Evolutionary conservation across 768 basidiomycete genomes (phyloP).

Genomic region (Piloderma croceum): DNA sequence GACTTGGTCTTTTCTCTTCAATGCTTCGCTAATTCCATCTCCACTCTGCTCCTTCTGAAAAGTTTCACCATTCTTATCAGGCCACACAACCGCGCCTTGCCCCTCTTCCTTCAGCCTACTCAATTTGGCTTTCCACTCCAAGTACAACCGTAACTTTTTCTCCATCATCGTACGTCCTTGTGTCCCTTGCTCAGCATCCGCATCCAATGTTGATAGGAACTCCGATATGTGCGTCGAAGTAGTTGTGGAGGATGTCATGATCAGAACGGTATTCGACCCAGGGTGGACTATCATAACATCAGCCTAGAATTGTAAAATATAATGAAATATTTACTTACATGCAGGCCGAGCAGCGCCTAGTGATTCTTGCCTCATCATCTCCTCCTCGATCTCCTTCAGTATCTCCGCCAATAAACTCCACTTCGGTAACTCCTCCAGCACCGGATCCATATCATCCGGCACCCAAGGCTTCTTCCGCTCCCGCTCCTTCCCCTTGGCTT

Average conservation of each 20-base stretch:
- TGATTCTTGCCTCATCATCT: slow-evolving; percentile 61
- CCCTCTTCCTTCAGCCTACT: slow-evolving; percentile 32
- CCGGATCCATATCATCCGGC: slow-evolving; percentile 73
- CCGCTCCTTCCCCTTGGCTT: no score
- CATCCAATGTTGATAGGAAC: slow-evolving; percentile 67
- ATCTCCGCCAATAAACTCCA: slow-evolving; percentile 83
- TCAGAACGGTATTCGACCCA: slow-evolving; percentile 73
- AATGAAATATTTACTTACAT: no score
- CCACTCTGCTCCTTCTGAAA: slow-evolving; percentile 20
- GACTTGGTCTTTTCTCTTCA: slow-evolving; percentile 72
- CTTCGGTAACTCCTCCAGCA: slow-evolving; percentile 92
- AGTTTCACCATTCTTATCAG: no score
- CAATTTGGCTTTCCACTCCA: slow-evolving; percentile 82
- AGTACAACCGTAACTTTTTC: slow-evolving; percentile 59
- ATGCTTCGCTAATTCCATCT: slow-evolving; percentile 55
- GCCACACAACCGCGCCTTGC: no score
- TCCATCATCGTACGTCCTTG: slow-evolving; percentile 79
- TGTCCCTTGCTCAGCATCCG: slow-evolving; percentile 48
- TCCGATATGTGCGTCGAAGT: slow-evolving; percentile 72
- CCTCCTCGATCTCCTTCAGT: slow-evolving; percentile 85
- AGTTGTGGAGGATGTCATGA: slow-evolving; percentile 82
- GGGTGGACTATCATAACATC: slow-evolving; percentile 26
- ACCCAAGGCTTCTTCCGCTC: slow-evolving; percentile 61
- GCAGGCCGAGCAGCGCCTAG: slow-evolving; percentile 12
- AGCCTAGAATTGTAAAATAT: no score